Base-by-base conservation (phyloP, 331 rosid genomes). In the Rosa hybrid region DNA sequence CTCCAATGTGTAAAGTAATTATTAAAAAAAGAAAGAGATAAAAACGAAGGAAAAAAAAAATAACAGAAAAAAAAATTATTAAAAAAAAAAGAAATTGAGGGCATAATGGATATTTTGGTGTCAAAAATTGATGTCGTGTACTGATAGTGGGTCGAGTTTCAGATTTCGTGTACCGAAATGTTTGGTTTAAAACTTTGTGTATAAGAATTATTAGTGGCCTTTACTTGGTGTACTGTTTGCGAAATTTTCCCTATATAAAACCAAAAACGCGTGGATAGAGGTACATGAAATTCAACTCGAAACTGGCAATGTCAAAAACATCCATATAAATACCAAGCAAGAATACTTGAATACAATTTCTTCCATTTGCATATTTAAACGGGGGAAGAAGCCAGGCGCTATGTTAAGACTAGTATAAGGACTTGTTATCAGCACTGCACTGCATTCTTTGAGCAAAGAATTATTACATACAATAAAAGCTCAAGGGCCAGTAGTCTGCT, bases 1-100 rank as follows among this genome's bases (percentile, higher is more conserved):
- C 97, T 25, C 97, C 97, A 65, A 92, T 90, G 96, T 90, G 95
- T 77, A 92, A 92, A 78, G 97, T 92, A 89, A 85, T 89, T 44
- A 45, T n/a, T n/a, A n/a, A n/a, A n/a, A n/a, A n/a, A n/a, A n/a
- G n/a, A n/a, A n/a, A n/a, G n/a, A n/a, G n/a, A n/a, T n/a, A n/a
- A n/a, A n/a, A n/a, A n/a, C n/a, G n/a, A n/a, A n/a, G n/a, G n/a
- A n/a, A n/a, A n/a, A n/a, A n/a, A n/a, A n/a, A n/a, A n/a, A n/a
- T n/a, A n/a, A n/a, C n/a, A n/a, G n/a, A n/a, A n/a, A n/a, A n/a
- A n/a, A n/a, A n/a, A n/a, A n/a, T n/a, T n/a, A n/a, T n/a, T n/a
- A n/a, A n/a, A n/a, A n/a, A n/a, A n/a, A n/a, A n/a, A n/a, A n/a
- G n/a, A n/a, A n/a, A n/a, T n/a, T n/a, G n/a, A n/a, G n/a, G n/a